These are phyloP conservation scores for Chenopodium berlandieri DNA, from an alignment of 148 eudicot genomes.

Conservation along the genomic window DNA sequence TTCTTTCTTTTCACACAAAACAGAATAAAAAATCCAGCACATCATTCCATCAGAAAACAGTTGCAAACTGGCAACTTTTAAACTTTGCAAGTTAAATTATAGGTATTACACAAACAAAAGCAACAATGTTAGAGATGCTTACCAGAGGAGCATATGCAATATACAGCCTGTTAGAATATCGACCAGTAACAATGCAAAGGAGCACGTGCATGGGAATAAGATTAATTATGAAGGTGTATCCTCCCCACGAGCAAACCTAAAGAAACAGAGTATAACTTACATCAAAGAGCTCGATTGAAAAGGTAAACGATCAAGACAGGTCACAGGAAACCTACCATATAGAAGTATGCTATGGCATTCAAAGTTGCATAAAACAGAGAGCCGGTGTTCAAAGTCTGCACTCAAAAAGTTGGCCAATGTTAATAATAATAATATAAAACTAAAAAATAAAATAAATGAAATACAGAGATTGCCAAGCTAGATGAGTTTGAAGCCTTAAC, in stretches of 20 bases:
- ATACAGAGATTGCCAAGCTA: neutral
- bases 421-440: slow-evolving; percentile 14
- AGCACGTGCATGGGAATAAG: slow-evolving; percentile 97
- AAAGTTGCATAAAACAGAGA: slow-evolving; percentile 90
- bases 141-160: slow-evolving; percentile 97
- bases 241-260: slow-evolving; percentile 99
- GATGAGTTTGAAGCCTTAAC: neutral
- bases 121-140: slow-evolving; percentile 33
- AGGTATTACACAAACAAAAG: neutral
- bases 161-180: slow-evolving; percentile 87
- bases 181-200: slow-evolving; percentile 89
- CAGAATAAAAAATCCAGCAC: neutral
- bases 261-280: neutral
- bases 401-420: slow-evolving; percentile 10
- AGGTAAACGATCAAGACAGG: neutral
- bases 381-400: slow-evolving; percentile 96
- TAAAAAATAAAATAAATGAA: neutral
- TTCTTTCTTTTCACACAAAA: neutral
- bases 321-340: slow-evolving; percentile 57
- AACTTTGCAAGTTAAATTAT: neutral
- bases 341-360: slow-evolving; percentile 83
- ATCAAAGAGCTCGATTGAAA: slow-evolving; percentile 15
- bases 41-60: neutral
- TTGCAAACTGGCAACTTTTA: neutral
- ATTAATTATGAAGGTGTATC: slow-evolving; percentile 93